Conservation (phyloP, 257 asterid genomes). For the Penstemon barbatus region DNA sequence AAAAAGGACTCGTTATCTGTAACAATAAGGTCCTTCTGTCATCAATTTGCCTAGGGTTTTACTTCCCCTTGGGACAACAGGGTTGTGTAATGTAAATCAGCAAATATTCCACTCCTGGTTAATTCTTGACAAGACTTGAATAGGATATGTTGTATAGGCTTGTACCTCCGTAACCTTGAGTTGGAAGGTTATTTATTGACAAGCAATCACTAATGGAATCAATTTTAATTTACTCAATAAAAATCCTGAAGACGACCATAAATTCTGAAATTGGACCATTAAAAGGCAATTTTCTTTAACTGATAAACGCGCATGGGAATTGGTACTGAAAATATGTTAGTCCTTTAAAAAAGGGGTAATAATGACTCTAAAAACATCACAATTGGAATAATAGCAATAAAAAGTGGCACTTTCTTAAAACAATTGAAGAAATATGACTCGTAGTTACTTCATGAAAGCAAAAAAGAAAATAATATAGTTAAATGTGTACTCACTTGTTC, state of each 20-base stretch:
- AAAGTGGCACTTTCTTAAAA: neutral
- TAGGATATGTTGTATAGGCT: too few species aligned
- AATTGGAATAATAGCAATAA: slow-evolving; percentile 19
- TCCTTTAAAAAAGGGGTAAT: neutral
- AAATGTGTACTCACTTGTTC: slow-evolving; percentile 68
- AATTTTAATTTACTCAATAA: neutral
- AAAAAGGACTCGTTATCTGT: neutral
- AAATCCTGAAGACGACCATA: neutral
- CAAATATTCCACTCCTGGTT: neutral
- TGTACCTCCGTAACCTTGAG: too few species aligned
- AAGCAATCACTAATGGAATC: neutral
- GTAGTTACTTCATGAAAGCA: slow-evolving; percentile 18
- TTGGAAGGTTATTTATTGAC: too few species aligned
- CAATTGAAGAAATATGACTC: slow-evolving; percentile 10
- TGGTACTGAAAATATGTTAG: neutral
- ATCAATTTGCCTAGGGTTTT: too few species aligned
- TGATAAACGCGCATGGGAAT: too few species aligned
- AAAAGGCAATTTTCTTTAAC: neutral
- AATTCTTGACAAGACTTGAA: neutral
- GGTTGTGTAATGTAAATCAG: neutral
- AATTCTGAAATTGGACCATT: neutral
- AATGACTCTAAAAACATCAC: slow-evolving; percentile 6
- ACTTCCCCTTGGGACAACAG: too few species aligned
- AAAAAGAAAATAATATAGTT: slow-evolving; percentile 22
- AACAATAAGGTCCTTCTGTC: neutral